phyloP scores from a whole-genome alignment of 331 rosid species.

The Quercus lobata region DNA sequence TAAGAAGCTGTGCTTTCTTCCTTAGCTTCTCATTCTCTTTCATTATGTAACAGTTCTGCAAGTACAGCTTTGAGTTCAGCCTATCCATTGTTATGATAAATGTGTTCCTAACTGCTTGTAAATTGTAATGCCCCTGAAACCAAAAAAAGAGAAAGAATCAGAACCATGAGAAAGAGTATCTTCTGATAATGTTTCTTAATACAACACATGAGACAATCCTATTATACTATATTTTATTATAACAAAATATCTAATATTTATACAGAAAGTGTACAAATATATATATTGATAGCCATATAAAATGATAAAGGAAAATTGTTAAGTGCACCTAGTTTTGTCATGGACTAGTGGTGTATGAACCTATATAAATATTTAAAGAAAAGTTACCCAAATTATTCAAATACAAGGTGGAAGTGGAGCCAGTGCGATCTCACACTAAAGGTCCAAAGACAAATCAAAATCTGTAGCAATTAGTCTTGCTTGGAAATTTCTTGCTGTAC shows the following conservation, averaged over 20 bases:
- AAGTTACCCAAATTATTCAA: neutral
- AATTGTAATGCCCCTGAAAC: slow-evolving; percentile 31
- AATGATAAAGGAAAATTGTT: neutral
- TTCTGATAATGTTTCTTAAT: slow-evolving; percentile 6
- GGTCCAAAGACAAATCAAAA: slow-evolving; percentile 23
- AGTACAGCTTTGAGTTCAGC: slow-evolving; percentile 86
- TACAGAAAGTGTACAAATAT: neutral
- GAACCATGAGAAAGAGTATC: slow-evolving; percentile 14
- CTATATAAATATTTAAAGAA: neutral
- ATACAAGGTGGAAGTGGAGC: neutral
- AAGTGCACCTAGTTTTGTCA: neutral
- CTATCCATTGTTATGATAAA: slow-evolving; percentile 58
- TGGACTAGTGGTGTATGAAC: neutral
- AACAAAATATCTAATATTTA: neutral
- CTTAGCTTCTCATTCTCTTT: slow-evolving; percentile 89
- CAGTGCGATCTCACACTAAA: neutral
- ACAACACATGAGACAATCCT: slow-evolving; percentile 4
- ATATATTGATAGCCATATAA: neutral
- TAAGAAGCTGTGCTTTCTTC: slow-evolving; percentile 94
- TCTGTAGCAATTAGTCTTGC: slow-evolving; percentile 4
- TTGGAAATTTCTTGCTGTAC: slow-evolving; percentile 37
- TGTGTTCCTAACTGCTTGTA: neutral
- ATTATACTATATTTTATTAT: neutral
- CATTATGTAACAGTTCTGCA: slow-evolving; percentile 97
- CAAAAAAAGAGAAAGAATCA: neutral